Conservation (phyloP, 2,329 filamentous ascomycete species). For the Botrytis fabae region DNA sequence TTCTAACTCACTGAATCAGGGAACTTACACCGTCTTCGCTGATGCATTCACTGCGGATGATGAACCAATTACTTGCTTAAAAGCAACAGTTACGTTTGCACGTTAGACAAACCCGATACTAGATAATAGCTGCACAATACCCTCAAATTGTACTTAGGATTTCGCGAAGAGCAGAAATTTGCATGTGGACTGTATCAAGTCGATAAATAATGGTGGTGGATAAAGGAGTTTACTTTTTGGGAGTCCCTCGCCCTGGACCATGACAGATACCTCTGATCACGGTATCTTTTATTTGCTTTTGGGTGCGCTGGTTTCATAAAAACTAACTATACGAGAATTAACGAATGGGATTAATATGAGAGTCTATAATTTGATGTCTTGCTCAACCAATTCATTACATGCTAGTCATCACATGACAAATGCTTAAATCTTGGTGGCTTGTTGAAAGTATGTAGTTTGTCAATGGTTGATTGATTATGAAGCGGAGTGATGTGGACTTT, state of each 20-base stretch:
- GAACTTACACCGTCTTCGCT: slow-evolving; percentile 84
- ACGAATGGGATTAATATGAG: slow-evolving; percentile 15
- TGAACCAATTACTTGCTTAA: slow-evolving; percentile 78
- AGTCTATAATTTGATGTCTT: neutral
- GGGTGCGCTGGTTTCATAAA: neutral
- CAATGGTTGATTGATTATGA: neutral
- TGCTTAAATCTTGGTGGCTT: neutral
- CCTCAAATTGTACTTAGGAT: slow-evolving; percentile 3
- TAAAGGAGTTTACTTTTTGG: slow-evolving; percentile 22
- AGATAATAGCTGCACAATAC: slow-evolving; percentile 16
- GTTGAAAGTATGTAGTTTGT: neutral
- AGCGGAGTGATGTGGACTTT: neutral
- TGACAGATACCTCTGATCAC: slow-evolving; percentile 31
- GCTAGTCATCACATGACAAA: neutral
- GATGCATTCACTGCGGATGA: slow-evolving; percentile 77
- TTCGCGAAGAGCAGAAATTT: neutral
- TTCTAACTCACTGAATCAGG: slow-evolving; percentile 52
- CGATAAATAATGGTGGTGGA: slow-evolving; percentile 21
- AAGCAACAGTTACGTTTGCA: slow-evolving; percentile 66
- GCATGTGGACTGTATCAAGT: slow-evolving; percentile 16
- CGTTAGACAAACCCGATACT: slow-evolving; percentile 4
- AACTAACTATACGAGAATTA: slow-evolving; percentile 7
- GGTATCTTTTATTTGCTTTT: slow-evolving; percentile 28
- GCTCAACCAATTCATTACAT: neutral
- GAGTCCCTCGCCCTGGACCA: slow-evolving; percentile 28